These are phyloP conservation scores for Apophysomyces variabilis DNA, from an alignment of 371 early-diverging fungal species.

Conservation along the genomic window DNA sequence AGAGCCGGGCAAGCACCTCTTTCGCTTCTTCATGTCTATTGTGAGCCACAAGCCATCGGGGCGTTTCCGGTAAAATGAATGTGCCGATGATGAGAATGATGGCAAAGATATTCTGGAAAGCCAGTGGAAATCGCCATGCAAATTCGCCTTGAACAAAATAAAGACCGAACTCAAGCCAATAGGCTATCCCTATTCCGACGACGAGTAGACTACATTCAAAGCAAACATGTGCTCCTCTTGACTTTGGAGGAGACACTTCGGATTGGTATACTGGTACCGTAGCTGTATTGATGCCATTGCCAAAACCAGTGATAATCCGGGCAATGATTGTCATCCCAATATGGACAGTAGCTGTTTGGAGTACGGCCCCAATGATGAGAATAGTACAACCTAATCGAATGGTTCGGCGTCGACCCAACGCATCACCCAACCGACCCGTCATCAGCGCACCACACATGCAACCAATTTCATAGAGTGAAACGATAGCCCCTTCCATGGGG, in stretches of 20 bases:
- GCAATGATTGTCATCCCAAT: constrained; percentile 48
- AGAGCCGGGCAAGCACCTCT: constrained; percentile 44
- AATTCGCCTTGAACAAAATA: constrained; percentile 38
- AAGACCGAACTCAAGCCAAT: constrained; percentile 54
- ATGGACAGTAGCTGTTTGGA: constrained; percentile 43
- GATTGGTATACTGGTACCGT: constrained; percentile 55
- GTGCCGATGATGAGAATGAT: constrained; percentile 46
- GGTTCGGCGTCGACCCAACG: constrained; percentile 35
- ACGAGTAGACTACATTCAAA: constrained; percentile 39
- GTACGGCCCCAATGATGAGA: constrained; percentile 37
- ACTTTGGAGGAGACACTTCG: constrained; percentile 54
- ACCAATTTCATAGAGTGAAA: constrained; percentile 34
- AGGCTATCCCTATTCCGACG: constrained; percentile 44
- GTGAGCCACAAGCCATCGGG: constrained; percentile 60
- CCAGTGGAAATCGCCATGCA: constrained; percentile 58
- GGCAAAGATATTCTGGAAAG: constrained; percentile 55
- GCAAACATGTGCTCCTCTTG: constrained; percentile 43
- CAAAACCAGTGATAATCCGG: constrained; percentile 59
- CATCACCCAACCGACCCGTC: constrained; percentile 30
- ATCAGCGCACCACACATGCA: constrained; percentile 36
- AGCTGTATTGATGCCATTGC: constrained; percentile 57
- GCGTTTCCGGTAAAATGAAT: constrained; percentile 58
- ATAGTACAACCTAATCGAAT: constrained; percentile 39
- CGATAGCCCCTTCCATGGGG: constrained; percentile 28
- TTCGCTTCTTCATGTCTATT: constrained; percentile 41